These are phyloP conservation scores for Wallacemonas collosoma DNA, from an alignment of 208 protist genomes.

Conservation along the genomic window DNA sequence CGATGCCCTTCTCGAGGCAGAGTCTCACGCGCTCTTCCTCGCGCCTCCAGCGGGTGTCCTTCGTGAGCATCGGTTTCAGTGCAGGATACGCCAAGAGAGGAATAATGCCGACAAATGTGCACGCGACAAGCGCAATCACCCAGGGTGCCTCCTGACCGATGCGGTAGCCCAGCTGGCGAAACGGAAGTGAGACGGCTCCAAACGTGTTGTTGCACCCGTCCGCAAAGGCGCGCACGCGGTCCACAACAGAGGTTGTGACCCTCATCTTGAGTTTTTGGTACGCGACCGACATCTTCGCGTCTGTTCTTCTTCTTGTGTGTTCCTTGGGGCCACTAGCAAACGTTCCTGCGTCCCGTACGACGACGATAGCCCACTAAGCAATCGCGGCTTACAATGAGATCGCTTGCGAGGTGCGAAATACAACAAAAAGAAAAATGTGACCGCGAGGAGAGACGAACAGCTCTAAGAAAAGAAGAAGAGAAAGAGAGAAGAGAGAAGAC, in stretches of 20 bases:
- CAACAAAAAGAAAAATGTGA: no score
- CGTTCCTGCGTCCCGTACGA: no score
- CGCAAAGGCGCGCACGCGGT: slow-evolving; percentile 56
- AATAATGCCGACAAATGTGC: slow-evolving; percentile 44
- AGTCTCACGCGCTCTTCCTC: slow-evolving; percentile 88
- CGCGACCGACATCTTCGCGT: slow-evolving; percentile 57
- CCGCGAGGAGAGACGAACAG: no score
- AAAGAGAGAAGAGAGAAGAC: no score
- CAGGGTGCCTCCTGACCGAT: slow-evolving; percentile 78
- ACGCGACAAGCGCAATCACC: slow-evolving; percentile 56
- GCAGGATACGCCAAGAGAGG: slow-evolving; percentile 64
- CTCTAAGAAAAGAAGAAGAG: no score
- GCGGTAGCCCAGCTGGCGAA: slow-evolving; percentile 39
- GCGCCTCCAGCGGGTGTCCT: slow-evolving; percentile 41
- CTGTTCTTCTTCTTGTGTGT: neutral
- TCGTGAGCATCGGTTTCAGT: slow-evolving; percentile 63
- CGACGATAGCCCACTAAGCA: no score
- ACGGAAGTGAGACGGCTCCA: slow-evolving; percentile 33
- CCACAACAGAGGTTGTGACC: slow-evolving; percentile 55
- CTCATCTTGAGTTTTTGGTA: slow-evolving; percentile 81
- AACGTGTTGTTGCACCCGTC: slow-evolving; percentile 71
- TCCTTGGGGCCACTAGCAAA: no score
- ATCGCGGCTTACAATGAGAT: no score
- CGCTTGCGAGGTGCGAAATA: no score
- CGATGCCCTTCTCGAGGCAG: slow-evolving; percentile 91